Percentiles rank a stretch among this genome's conserved stretches.
Conservation (phyloP, 257 asterid species). For the Lavandula angustifolia region DNA sequence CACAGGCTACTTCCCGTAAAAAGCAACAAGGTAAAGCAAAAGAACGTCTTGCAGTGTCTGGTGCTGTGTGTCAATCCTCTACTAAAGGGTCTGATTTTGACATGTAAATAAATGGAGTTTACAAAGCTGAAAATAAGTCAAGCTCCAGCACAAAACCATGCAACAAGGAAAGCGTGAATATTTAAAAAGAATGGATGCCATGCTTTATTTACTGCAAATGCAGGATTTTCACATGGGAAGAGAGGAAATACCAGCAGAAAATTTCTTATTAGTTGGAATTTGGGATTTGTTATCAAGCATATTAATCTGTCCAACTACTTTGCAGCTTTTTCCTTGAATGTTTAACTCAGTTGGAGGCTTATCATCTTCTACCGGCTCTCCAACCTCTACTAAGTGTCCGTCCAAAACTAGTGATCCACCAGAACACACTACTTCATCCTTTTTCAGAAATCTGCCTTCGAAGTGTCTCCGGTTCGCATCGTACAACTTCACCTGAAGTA, state of each 20-base stretch:
- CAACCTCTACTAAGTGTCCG: slow-evolving; percentile 73
- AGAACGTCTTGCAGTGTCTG: slow-evolving; percentile 20
- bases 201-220: slow-evolving; percentile 14
- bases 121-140: slow-evolving; percentile 7
- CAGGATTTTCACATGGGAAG: slow-evolving; percentile 28
- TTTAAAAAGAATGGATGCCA: slow-evolving; percentile 26
- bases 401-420: slow-evolving; percentile 66
- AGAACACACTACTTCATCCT: slow-evolving; percentile 55
- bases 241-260: slow-evolving; percentile 47
- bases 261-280: slow-evolving; percentile 26
- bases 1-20: slow-evolving; percentile 14
- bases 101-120: slow-evolving; percentile 11
- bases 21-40: slow-evolving; percentile 19
- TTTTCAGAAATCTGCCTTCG: slow-evolving; percentile 65
- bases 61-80: slow-evolving; percentile 8
- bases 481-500: slow-evolving; percentile 62
- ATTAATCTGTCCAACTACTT: slow-evolving; percentile 34
- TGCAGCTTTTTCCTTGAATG: slow-evolving; percentile 34
- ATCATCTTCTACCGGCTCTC: slow-evolving; percentile 50
- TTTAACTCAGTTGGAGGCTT: slow-evolving; percentile 42
- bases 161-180: slow-evolving; percentile 7
- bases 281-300: slow-evolving; percentile 28
- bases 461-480: slow-evolving; percentile 64
- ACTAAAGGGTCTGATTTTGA: slow-evolving; percentile 13
- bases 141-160: slow-evolving; percentile 2